These are phyloP conservation scores for Trichocladium uniseriatum DNA, from an alignment of 495 filamentous ascomycete genomes.

Conservation along the genomic window DNA sequence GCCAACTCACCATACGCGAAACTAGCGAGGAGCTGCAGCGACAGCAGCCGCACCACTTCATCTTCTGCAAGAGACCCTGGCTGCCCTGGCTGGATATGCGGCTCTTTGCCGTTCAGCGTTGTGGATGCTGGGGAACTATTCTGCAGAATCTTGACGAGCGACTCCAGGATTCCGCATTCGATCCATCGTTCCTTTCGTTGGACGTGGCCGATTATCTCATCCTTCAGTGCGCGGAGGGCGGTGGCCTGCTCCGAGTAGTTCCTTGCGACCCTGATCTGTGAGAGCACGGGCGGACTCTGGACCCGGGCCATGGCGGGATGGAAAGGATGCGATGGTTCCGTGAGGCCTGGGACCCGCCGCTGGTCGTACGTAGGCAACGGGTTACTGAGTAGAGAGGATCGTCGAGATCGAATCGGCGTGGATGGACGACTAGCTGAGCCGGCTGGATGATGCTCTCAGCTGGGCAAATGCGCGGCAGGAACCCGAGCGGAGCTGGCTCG, in stretches of 20 bases:
- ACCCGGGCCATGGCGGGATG: slow-evolving; percentile 21
- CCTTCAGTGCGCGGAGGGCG: slow-evolving; percentile 66
- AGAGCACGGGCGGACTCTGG: slow-evolving; percentile 41
- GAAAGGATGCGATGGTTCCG: not conserved
- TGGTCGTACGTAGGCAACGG: too few relatives aligned
- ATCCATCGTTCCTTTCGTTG: slow-evolving; percentile 77
- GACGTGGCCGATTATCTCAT: slow-evolving; percentile 80
- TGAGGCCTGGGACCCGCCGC: not conserved
- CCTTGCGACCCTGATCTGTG: slow-evolving; percentile 52
- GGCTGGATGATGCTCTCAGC: too few relatives aligned
- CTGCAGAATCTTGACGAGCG: slow-evolving; percentile 54
- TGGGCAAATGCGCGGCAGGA: too few relatives aligned
- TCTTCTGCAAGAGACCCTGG: slow-evolving; percentile 36
- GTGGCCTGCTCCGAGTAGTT: slow-evolving; percentile 52
- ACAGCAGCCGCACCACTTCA: slow-evolving; percentile 63
- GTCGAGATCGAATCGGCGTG: too few relatives aligned
- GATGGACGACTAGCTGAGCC: too few relatives aligned
- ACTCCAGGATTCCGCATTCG: slow-evolving; percentile 55
- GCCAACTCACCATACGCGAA: slow-evolving; percentile 63
- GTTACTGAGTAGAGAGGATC: too few relatives aligned
- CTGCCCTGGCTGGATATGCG: slow-evolving; percentile 16
- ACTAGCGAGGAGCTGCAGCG: slow-evolving; percentile 70
- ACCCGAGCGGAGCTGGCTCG: too few relatives aligned
- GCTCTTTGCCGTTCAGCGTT: slow-evolving; percentile 29
- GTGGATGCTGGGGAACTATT: slow-evolving; percentile 25